These are phyloP conservation scores for Aurinia saxatilis DNA, from an alignment of 345 rosid species.

Conservation along the genomic window DNA sequence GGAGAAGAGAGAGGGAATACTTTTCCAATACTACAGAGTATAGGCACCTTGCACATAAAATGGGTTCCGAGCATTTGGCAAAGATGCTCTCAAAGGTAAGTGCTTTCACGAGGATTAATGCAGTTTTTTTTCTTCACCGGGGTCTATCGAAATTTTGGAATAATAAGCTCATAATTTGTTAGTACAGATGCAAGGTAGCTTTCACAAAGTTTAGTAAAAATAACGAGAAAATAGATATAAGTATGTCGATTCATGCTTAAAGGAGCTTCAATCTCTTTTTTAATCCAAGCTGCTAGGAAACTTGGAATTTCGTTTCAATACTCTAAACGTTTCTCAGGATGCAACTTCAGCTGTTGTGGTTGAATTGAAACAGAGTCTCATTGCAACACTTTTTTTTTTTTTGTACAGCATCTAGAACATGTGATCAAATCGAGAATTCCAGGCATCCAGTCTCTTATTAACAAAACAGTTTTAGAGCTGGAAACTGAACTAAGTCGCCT, in stretches of 20 bases:
- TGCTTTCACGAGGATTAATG: background rate
- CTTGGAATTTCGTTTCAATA: constrained; percentile 1
- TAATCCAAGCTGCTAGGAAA: background rate
- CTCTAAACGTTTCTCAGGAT: background rate
- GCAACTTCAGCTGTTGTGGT: background rate
- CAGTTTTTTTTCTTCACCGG: background rate
- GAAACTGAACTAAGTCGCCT: constrained; percentile 89
- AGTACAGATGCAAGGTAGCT: too few species aligned
- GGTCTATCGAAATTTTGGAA: background rate
- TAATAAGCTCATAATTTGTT: background rate
- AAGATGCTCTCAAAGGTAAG: constrained; percentile 91
- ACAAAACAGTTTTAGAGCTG: constrained; percentile 75
- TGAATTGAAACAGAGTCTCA: constrained; percentile 14
- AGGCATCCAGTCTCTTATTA: constrained; percentile 91
- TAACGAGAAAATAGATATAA: background rate
- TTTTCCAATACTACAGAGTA: constrained; percentile 80
- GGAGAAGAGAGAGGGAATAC: constrained; percentile 92
- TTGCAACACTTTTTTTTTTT: constrained; percentile 3
- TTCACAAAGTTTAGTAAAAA: constrained; percentile 31
- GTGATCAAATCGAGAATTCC: constrained; percentile 97
- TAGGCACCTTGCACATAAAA: constrained; percentile 90
- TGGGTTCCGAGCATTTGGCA: constrained; percentile 98
- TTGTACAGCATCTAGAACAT: constrained; percentile 86
- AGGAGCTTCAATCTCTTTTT: too few species aligned
- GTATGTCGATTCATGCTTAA: too few species aligned